Evolutionary conservation across 2,329 filamentous ascomycete species (phyloP).

Genomic region (Fusarium citri): DNA sequence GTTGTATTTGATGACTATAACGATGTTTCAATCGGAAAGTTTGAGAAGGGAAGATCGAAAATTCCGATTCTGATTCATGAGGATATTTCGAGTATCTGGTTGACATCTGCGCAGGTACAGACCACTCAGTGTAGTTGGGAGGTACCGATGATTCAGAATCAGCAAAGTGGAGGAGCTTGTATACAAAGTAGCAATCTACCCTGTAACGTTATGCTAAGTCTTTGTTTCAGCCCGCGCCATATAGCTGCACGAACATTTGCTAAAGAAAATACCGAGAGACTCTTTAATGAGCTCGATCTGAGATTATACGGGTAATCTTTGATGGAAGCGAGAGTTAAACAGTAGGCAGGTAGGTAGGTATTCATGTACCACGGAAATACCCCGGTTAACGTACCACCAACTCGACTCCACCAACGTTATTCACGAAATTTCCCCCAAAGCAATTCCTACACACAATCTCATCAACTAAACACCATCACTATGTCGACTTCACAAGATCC

Average conservation of each 20-base stretch:
- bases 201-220: no score
- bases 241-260: no score
- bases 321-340: no score
- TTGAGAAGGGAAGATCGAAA: not conserved
- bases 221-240: no score
- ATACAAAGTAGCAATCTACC: no score
- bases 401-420: not conserved
- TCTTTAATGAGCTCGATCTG: no score
- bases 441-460: not conserved
- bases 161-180: no score
- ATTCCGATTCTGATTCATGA: not conserved
- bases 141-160: not conserved
- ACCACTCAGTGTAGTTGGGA: not conserved
- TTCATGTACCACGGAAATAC: not conserved
- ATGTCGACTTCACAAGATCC: constrained; percentile 6
- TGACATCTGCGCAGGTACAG: not conserved
- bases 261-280: no score
- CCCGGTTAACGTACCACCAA: not conserved
- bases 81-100: not conserved
- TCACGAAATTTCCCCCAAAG: not conserved
- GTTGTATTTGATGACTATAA: not conserved
- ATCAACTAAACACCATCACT: not conserved
- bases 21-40: not conserved
- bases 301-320: no score
- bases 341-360: no score